A percentile compares a stretch with the other conserved stretches of the same genome.
Conservation (phyloP, 2,329 filamentous ascomycete species). For the Fusarium mexicanum region DNA sequence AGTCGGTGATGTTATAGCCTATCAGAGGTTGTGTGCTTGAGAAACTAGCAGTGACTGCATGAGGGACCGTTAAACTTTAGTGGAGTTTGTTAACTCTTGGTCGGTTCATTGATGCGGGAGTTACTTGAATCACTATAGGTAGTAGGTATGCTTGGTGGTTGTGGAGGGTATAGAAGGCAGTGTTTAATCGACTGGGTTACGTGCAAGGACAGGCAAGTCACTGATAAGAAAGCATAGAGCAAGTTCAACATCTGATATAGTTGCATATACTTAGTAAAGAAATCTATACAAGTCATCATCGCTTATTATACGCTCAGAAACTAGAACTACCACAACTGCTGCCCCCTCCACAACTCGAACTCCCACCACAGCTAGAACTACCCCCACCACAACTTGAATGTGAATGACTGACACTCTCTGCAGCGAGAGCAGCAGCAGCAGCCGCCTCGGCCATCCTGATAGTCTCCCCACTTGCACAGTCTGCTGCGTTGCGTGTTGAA, state of each 20-base stretch:
- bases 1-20: neutral
- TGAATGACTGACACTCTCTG: neutral
- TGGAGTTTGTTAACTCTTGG: neutral
- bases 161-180: neutral
- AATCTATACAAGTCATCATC: neutral
- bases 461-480: slow-evolving; percentile 27
- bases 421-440: slow-evolving; percentile 2
- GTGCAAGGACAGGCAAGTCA: neutral
- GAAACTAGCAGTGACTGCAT: slow-evolving; percentile 1
- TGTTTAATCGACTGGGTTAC: neutral
- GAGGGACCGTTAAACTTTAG: neutral
- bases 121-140: neutral
- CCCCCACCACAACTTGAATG: slow-evolving; percentile 18
- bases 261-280: neutral
- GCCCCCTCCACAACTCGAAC: slow-evolving; percentile 11
- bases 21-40: neutral
- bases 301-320: neutral
- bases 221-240: neutral
- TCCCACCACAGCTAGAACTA: slow-evolving; percentile 23
- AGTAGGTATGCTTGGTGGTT: neutral
- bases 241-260: neutral
- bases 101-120: neutral
- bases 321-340: slow-evolving; percentile 4
- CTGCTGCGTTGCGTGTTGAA: slow-evolving; percentile 5
- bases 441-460: slow-evolving; percentile 16